Percentiles rank a stretch among this genome's conserved stretches.
Conservation (phyloP, 2,329 filamentous ascomycete genomes). For the Penicillium sp. region DNA sequence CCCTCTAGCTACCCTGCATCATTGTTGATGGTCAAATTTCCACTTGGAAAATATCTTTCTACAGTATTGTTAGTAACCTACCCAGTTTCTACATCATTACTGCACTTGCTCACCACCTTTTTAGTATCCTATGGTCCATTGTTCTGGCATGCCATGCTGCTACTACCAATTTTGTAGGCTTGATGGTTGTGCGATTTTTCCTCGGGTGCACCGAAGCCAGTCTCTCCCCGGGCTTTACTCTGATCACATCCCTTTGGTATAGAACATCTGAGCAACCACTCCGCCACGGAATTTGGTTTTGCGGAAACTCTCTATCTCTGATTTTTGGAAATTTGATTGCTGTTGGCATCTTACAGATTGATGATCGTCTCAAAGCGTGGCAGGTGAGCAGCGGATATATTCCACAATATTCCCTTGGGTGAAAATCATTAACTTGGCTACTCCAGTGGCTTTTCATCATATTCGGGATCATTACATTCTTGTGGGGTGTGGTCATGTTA, state of each 20-base stretch:
- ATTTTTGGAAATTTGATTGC: conserved; percentile 29
- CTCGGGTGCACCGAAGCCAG: conserved; percentile 45
- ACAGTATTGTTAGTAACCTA: conserved; percentile 18
- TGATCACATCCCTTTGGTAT: conserved; percentile 38
- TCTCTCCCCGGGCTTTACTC: conserved; percentile 36
- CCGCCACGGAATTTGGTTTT: conserved; percentile 34
- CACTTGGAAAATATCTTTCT: conserved; percentile 39
- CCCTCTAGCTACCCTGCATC: conserved; percentile 32
- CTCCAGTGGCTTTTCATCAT: conserved; percentile 28
- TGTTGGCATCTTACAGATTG: conserved; percentile 29
- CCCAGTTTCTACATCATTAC: not conserved
- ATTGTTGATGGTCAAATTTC: conserved; percentile 37
- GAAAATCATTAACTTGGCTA: not conserved
- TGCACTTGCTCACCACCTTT: not conserved
- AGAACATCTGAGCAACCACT: conserved; percentile 32
- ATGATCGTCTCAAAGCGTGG: conserved; percentile 21
- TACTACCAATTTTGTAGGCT: conserved; percentile 38
- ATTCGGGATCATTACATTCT: conserved; percentile 27
- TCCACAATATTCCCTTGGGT: too few relatives aligned
- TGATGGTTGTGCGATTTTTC: conserved; percentile 46
- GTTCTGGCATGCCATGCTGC: conserved; percentile 37
- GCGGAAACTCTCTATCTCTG: conserved; percentile 30
- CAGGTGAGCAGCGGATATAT: conserved; percentile 16
- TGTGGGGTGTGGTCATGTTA: conserved; percentile 26
- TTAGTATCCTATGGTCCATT: conserved; percentile 32